A percentile compares a stretch with the other conserved stretches of the same genome.
Evolutionary conservation across 129 eudicot species (phyloP).

Genomic region (Kitagawia praeruptora): DNA sequence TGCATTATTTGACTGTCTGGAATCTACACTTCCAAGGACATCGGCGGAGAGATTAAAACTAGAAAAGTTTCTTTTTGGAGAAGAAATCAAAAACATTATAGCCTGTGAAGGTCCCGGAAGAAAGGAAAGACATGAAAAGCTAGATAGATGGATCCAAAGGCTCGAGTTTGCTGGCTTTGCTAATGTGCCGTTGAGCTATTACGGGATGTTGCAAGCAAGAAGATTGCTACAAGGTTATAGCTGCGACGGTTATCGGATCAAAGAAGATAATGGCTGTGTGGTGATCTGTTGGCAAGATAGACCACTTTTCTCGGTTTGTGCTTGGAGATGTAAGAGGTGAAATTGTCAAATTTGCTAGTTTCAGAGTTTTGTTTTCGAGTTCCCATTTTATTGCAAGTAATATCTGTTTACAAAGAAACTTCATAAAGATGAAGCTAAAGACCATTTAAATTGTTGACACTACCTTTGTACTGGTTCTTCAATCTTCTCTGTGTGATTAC

Average conservation of each 20-base stretch:
- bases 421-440: neutral
- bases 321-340: slow-evolving; percentile 88
- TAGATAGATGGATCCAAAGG: slow-evolving; percentile 78
- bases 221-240: slow-evolving; percentile 66
- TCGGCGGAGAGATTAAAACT: slow-evolving; percentile 70
- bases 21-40: slow-evolving; percentile 66
- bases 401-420: neutral
- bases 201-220: slow-evolving; percentile 71
- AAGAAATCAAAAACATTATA: slow-evolving; percentile 81
- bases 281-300: slow-evolving; percentile 96
- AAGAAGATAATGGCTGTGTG: slow-evolving; percentile 84
- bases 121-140: slow-evolving; percentile 85
- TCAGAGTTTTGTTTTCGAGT: neutral
- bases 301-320: slow-evolving; percentile 70
- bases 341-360: neutral
- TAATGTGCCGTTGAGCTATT: slow-evolving; percentile 71
- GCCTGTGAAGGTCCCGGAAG: slow-evolving; percentile 84
- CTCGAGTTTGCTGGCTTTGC: slow-evolving; percentile 69
- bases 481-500: neutral
- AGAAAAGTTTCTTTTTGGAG: slow-evolving; percentile 86
- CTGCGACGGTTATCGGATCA: slow-evolving; percentile 83
- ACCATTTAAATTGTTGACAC: neutral
- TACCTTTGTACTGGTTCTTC: neutral
- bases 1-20: slow-evolving; percentile 83
- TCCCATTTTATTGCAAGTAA: neutral